Conservation (phyloP, 2,329 filamentous ascomycete species). For the Fusarium sp. region DNA sequence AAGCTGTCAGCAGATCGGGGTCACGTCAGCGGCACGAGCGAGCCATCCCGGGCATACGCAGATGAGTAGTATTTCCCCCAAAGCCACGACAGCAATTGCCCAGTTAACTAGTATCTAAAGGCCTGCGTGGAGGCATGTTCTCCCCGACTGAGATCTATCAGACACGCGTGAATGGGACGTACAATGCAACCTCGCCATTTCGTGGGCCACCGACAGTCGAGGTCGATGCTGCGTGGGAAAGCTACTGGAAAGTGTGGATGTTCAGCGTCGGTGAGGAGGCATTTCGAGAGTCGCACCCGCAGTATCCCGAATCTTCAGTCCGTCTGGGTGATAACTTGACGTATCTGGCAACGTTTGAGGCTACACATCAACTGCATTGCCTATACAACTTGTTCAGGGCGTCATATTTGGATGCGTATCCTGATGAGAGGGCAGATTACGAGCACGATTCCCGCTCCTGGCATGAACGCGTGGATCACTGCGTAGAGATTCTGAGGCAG, state of each 20-base stretch:
- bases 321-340: conserved; percentile 1
- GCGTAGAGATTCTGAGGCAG: not conserved
- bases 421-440: not conserved
- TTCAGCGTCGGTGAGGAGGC: not conserved
- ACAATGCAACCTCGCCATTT: not conserved
- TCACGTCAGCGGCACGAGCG: too few species aligned
- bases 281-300: conserved; percentile 2
- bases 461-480: not conserved
- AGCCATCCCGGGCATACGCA: too few species aligned
- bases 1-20: too few species aligned
- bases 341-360: not conserved
- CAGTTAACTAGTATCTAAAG: not conserved
- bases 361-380: not conserved
- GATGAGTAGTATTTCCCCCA: too few species aligned
- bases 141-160: not conserved
- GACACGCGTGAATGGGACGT: not conserved
- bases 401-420: not conserved
- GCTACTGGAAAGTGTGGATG: conserved; percentile 5
- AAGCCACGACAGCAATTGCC: too few species aligned
- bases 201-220: conserved; percentile 4
- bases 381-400: not conserved
- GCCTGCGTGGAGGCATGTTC: not conserved
- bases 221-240: conserved; percentile 1
- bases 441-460: not conserved
- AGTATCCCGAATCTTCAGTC: conserved; percentile 9